Evolutionary conservation across 2,329 filamentous ascomycete species (phyloP), one percentile per base, ranked within the genome.

Genomic region (Fusarium multiceps): DNA sequence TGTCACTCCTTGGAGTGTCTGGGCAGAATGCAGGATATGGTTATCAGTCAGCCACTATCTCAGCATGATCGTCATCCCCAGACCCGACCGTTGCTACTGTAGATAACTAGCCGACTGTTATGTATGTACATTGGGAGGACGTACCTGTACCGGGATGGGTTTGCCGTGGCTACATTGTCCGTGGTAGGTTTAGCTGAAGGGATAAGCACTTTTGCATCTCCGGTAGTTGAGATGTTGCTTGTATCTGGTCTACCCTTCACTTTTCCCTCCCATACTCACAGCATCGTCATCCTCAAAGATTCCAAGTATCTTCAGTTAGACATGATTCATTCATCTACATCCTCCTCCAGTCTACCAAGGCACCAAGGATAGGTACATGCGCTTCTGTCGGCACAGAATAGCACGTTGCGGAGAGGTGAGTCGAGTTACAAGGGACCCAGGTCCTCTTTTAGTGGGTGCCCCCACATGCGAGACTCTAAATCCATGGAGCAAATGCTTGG

Each of bases 31-130:
- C 14, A 37, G 32, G 9, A 59, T 37, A 37, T 37, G 49, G 48
- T 61, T 71, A 71, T 68, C 60, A 27, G 42, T 30, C 43, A 55
- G 51, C 51, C 63, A 67, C 63, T 71, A 71, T 71, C 34, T 37
- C 68, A 60, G 59, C 64, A 46, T 58, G 68, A 68, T 60, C 63
- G 56, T 55, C 68, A 63, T 74, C 59, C 63, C 72, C 68, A 74
- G 60, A 64, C 62, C 66, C 32, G 40, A 61, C 60, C 55, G 55
- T 62, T 71, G 14, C 23, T 42, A 53, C 49, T 53, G 63, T 45
- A 69, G 72, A 74, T 74, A 74, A 64, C 68, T 67, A 68, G 54
- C 65, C 68, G 62, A n/a, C 6, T 37, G 18, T 37, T n/a, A n/a
- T 37, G 34, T 37, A 37, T 37, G 34, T n/a, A 37, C 34, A 37